Base-by-base conservation (phyloP, 345 rosid genomes). In the Cardamine resedifolia region DNA sequence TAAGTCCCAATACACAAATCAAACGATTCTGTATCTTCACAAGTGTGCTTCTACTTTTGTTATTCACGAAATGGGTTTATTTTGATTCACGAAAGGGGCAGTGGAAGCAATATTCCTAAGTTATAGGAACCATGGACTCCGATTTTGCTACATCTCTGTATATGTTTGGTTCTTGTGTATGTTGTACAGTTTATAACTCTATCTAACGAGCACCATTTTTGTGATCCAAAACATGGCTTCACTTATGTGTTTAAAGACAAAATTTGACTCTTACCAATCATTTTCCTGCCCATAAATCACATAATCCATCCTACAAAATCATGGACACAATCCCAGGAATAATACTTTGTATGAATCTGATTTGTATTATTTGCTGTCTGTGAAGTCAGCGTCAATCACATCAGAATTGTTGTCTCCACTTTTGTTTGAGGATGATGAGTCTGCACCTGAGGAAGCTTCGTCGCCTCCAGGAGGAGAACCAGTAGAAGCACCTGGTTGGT, bases 331-430 rank as follows among this genome's bases (percentile, higher is more conserved):
- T 47, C 59, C 20, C 38, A 24, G 1, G 4, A 51, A 66, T 36
- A 6, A 14, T 21, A 21, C 48, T 59, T 59, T 14, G 64, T 21
- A 14, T 41, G 16, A 30, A 69, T 20, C 44, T 2, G 6, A 28
- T 68, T 41, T 36, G 19, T 50, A 68, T 85, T 81, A 88, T 56
- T 92, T 92, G 91, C 88, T 85, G 83, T 92, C 91, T 0, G 88
- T 87, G 86, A 87, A 92, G 66, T 92, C 96, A 1, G 96, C 96
- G n/a, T 91, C 94, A 7, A 91, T 91, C 48, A 89, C 96, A 67
- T 91, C 94, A n/a, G 86, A 93, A 12, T 7, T 12, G 1, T 48
- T 28, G 43, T 86, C 91, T 0, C 85, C 79, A 26, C 93, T 91
- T 75, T 89, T 84, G 82, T 58, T 71, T 3, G 87, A 73, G 5